Evolutionary conservation across 345 rosid species (phyloP).

Genomic region (Heritiera fomes): DNA sequence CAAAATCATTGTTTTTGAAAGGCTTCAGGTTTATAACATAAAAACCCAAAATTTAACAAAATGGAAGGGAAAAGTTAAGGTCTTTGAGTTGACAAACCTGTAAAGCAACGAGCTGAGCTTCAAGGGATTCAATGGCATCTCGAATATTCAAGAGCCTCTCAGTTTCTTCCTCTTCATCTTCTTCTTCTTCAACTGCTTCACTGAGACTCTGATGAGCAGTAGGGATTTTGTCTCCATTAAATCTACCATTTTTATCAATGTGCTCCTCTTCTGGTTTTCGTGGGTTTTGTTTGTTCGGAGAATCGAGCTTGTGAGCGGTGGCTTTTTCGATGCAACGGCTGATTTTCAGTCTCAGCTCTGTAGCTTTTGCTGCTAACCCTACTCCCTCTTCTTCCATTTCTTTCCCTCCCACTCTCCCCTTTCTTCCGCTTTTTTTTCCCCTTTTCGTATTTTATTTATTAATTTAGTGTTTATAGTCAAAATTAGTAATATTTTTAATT

Average conservation of each 20-base stretch:
- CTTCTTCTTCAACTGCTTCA: conserved; percentile 29
- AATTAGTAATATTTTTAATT: neutral
- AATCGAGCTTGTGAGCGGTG: neutral
- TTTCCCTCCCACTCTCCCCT: conserved; percentile 5
- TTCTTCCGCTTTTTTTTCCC: neutral
- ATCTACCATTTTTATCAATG: conserved; percentile 1
- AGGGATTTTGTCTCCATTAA: conserved; percentile 26
- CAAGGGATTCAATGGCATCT: conserved; percentile 77
- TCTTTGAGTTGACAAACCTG: conserved; percentile 45
- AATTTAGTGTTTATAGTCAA: neutral
- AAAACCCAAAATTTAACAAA: no score
- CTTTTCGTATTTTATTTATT: conserved; percentile 1
- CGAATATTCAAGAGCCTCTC: conserved; percentile 70
- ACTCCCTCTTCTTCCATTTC: conserved; percentile 72
- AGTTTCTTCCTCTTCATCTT: conserved; percentile 42
- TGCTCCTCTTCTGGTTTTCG: conserved; percentile 23
- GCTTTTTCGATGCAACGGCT: conserved; percentile 58
- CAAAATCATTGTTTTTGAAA: no score
- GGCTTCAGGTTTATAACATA: no score
- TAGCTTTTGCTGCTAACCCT: conserved; percentile 75
- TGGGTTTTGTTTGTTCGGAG: conserved; percentile 6
- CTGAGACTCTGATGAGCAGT: conserved; percentile 21
- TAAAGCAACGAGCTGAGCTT: conserved; percentile 72
- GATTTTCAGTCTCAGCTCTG: conserved; percentile 72
- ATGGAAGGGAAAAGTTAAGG: no score